These are phyloP conservation scores for Rhododendron henanense DNA, from an alignment of 148 eudicot genomes.

Conservation along the genomic window DNA sequence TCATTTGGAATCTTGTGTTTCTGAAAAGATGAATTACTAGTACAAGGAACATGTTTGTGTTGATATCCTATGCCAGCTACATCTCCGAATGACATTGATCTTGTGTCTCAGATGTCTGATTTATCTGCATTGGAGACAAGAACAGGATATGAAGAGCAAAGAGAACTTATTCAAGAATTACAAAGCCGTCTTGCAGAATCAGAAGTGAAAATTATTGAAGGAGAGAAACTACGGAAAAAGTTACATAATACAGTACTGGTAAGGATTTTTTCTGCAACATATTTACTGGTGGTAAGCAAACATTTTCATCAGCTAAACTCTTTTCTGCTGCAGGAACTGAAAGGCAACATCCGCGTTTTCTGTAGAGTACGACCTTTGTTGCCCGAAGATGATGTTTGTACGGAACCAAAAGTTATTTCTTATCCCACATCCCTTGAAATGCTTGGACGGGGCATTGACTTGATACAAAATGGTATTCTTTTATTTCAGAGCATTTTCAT, in stretches of 20 bases:
- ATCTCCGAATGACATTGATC: background rate
- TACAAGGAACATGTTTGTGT: slow-evolving; percentile 2
- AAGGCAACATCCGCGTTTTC: slow-evolving; percentile 97
- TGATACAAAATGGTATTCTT: slow-evolving; percentile 72
- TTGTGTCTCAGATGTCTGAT: slow-evolving; percentile 54
- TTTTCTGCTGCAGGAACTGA: slow-evolving; percentile 61
- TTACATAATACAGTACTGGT: slow-evolving; percentile 96
- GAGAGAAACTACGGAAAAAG: slow-evolving; percentile 84
- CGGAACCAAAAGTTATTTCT: slow-evolving; percentile 59
- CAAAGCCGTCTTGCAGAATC: slow-evolving; percentile 72
- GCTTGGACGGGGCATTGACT: slow-evolving; percentile 76
- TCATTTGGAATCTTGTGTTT: slow-evolving; percentile 4
- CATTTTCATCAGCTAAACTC: background rate
- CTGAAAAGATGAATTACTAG: slow-evolving; percentile 4
- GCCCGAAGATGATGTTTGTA: slow-evolving; percentile 56
- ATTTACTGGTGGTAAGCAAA: background rate
- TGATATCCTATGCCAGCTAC: background rate
- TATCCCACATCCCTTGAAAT: slow-evolving; percentile 72
- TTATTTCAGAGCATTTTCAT: background rate
- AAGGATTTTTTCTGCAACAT: slow-evolving; percentile 10
- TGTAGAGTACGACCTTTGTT: slow-evolving; percentile 89
- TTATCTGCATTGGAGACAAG: slow-evolving; percentile 62
- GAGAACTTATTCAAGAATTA: slow-evolving; percentile 48
- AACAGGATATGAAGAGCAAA: slow-evolving; percentile 69
- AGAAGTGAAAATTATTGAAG: slow-evolving; percentile 76